Evolutionary conservation across 2,329 filamentous ascomycete genomes (phyloP), one percentile per base, ranked within the genome.

Genomic region (Sordariomycetes sp.): DNA sequence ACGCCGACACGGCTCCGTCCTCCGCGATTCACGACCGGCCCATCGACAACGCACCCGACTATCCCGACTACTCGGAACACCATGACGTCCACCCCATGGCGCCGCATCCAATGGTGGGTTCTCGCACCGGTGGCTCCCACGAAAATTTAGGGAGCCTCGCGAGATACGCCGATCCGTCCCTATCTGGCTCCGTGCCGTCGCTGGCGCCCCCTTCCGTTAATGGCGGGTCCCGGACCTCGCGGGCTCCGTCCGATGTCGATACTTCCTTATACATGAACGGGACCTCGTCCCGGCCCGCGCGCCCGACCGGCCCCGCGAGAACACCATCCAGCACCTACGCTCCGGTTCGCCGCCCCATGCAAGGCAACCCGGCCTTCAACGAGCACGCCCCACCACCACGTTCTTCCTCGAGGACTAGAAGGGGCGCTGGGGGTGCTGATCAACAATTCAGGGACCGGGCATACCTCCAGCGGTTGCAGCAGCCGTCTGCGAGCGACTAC

Each of bases 311-410:
- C 25, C 88, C 88, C 20, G 80, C 81, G 58, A 79, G 89, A 66
- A 91, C 88, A 4, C 88, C 88, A 1, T 93, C 89, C 34, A 89
- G 80, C 69, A 91, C 89, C 35, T 94, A 94, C 69, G 88, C 88
- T 62, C 85, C 85, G 53, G 59, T 40, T 40, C 60, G 52, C 24
- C 59, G 32, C 22, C 60, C 35, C 22, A n/a, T 50, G 51, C 54
- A 34, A 11, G 28, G 20, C n/a, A 55, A 51, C 22, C 46, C 53
- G 20, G 40, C 53, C 3, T 55, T 56, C 34, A 55, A 24, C 52
- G 58, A 55, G 12, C 53, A 56, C 40, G 18, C 76, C 8, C 4
- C 28, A 32, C 4, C 28, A 32, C 28, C 4, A 63, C 72, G 80
- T 62, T 72, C 85, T 66, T 68, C 78, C 64, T 72, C 82, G 68